Base-by-base conservation (phyloP, 2,329 filamentous ascomycete species). In the Pestalotiopsis sp. region DNA sequence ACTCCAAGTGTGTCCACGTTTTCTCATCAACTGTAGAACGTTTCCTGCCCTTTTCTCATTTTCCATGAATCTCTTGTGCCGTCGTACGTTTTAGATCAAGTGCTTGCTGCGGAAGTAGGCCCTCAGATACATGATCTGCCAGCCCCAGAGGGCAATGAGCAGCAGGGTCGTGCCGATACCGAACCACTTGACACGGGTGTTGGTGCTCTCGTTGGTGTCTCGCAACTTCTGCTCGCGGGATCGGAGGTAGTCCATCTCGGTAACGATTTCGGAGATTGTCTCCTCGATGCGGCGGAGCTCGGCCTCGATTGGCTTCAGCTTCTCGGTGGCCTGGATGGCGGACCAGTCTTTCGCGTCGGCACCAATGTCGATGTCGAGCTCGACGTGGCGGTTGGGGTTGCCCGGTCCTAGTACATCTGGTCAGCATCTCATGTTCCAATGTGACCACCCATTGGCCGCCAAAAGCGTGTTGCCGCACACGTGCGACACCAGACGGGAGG, bases 161-260 rank as follows among this genome's bases (percentile, higher is more conserved):
- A 98, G 91, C 71, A 94, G 92, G 84, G 97, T 98, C 36, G 95
- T 98, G 73, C 91, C 90, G 80, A 98, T 91, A 63, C 95, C 95
- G 82, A 99, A 99, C 94, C 94, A 98, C 87, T 98, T 99, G 77
- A 99, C 96, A 69, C 96, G 90, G 83, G 93, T 96, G 84, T 99
- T 99, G 73, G 96, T 99, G 87, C 95, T 98, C 91, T 99, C 96
- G 82, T 99, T 99, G 75, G 96, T 99, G 84, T 99, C 95, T 80
- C 96, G 88, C 76, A 99, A 88, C 86, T 94, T 97, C 88, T 97
- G 94, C 87, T 99, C 96, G 76, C 96, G 90, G 52, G 82, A 76
- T 73, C 96, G 90, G 76, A 99, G 89, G 84, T 98, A 99, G 73
- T 98, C 95, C 95, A 99, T 97, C 87, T 98, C 95, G 71, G 82